phyloP scores from a whole-genome alignment of 345 rosid genomes.

The Gossypioides kirkii region DNA sequence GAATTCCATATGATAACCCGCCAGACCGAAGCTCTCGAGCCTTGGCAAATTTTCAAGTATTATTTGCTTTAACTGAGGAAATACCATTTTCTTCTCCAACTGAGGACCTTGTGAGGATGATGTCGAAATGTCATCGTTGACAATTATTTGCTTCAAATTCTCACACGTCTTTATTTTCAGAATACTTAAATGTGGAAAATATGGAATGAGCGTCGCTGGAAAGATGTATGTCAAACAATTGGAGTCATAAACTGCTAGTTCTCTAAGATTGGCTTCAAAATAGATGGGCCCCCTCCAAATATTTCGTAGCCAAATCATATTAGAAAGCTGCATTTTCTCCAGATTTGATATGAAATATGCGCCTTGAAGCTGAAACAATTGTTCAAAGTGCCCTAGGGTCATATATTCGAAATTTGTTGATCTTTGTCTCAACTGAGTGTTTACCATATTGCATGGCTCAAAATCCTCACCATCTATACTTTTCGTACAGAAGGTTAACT shows the following conservation, averaged over 20 bases:
- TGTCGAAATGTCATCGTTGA: not conserved
- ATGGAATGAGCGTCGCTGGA: not conserved
- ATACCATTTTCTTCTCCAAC: not conserved
- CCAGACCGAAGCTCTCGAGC: not conserved
- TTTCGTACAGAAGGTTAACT: not conserved
- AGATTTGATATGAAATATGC: not conserved
- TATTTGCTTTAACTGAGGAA: not conserved
- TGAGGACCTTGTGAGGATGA: not conserved
- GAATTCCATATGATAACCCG: not conserved
- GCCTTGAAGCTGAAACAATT: not conserved
- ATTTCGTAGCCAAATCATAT: not conserved
- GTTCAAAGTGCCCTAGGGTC: not conserved
- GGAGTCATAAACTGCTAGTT: not conserved
- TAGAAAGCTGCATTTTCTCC: not conserved
- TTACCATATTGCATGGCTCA: not conserved
- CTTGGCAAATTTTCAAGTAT: not conserved
- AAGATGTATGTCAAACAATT: not conserved
- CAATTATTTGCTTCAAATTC: not conserved
- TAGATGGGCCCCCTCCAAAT: not conserved
- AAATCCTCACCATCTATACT: not conserved
- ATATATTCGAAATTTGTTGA: not conserved
- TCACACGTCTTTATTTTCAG: not conserved
- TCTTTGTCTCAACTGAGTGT: not conserved
- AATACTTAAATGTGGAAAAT: not conserved
- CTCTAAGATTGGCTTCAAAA: not conserved